Evolutionary conservation across 441 rosid species (phyloP), one percentile per base, ranked within the genome.

Genomic region (Theobroma grandiflorum): DNA sequence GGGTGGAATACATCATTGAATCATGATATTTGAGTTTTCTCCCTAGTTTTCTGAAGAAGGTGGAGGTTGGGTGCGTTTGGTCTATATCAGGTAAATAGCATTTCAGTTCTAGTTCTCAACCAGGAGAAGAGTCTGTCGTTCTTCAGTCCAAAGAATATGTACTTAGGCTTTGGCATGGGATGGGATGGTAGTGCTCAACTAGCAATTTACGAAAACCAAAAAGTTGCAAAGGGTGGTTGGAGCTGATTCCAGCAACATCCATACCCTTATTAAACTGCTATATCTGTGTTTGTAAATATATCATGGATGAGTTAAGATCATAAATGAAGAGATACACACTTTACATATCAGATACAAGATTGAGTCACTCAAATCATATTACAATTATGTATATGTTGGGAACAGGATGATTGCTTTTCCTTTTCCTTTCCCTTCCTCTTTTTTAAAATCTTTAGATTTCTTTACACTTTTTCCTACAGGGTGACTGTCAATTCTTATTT

Each of bases 1-100:
- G 31, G 80, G 26, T 77, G 74, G 80, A 67, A 67, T 77, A 55
- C 74, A 77, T 77, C 80, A 67, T 77, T 67, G 18, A 77, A 50
- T 77, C 80, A 77, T 77, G 74, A 74, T 57, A 2, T 74, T 58
- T 74, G 4, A 40, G 77, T 38, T 57, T 49, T 49, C 37, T 49
- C 6, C 59, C 58, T 31, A 18, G 14, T 31, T 70, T 26, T 15
- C 22, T 4, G 3, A 9, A 49, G 12, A 43, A 49, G 43, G 5
- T 31, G 12, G 49, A 67, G 53, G 18, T 42, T 43, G 3, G 72
- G 53, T 2, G 6, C 18, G 6, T 42, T 45, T 43, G 72, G 3
- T 66, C 15, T 66, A 9, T n/a, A 66, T 18, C 50, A 66, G 71
- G 71, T 66, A 66, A 66, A 40, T 40, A 38, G 42, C 42, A 35